Conservation (phyloP, 305 asterid genomes). For the Striga hermonthica region DNA sequence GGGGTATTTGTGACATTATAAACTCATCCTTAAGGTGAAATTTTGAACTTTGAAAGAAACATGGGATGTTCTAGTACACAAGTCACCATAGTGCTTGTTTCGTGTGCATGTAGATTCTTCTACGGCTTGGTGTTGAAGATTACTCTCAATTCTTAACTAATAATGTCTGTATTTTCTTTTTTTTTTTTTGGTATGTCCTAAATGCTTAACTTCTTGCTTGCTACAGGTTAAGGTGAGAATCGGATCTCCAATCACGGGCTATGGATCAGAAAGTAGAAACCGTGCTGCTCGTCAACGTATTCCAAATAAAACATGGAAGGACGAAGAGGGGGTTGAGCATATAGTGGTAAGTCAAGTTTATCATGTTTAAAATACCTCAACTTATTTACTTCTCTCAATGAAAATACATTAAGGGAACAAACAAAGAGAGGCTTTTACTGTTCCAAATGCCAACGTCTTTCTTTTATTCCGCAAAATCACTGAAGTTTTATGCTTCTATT, state of each 20-base stretch:
- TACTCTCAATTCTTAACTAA: not conserved
- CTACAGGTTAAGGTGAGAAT: constrained; percentile 77
- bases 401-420: no score
- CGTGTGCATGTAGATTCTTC: not conserved
- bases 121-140: not conserved
- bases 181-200: not conserved
- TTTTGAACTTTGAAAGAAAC: not conserved
- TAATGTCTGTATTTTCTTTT: not conserved
- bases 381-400: no score
- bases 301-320: constrained; percentile 71
- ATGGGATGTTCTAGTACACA: not conserved
- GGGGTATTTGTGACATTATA: no score
- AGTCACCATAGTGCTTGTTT: not conserved
- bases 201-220: constrained; percentile 21
- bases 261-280: constrained; percentile 86
- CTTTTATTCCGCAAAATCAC: no score
- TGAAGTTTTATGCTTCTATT: no score
- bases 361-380: not conserved
- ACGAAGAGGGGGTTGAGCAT: constrained; percentile 84
- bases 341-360: constrained; percentile 48
- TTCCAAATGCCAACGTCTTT: no score
- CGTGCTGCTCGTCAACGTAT: constrained; percentile 96
- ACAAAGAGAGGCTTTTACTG: no score
- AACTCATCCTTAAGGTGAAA: no score
- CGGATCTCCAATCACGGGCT: constrained; percentile 84